These are phyloP conservation scores for Trichoderma erinaceum DNA, from an alignment of 495 filamentous ascomycete genomes.

Conservation along the genomic window DNA sequence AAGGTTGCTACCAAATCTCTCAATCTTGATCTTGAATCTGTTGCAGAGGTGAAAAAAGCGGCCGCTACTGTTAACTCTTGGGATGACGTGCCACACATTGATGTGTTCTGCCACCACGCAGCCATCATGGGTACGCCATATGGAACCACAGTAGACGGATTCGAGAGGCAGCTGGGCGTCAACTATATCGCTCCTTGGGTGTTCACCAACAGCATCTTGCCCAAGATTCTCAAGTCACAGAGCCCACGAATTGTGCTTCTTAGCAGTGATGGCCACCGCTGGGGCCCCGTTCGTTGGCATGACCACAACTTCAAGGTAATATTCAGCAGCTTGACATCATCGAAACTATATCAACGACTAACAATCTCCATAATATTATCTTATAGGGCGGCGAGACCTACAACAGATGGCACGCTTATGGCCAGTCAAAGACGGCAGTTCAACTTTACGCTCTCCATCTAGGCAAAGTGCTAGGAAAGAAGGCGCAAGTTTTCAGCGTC, in stretches of 20 bases:
- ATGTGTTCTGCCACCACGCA: constrained; percentile 26
- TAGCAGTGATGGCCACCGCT: constrained; percentile 32
- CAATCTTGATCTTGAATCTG: background rate
- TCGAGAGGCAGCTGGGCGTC: constrained; percentile 41
- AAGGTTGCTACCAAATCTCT: background rate
- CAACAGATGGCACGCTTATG: constrained; percentile 24
- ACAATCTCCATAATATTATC: background rate
- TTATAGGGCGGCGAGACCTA: constrained; percentile 20
- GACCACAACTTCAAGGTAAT: constrained; percentile 39
- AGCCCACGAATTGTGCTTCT: constrained; percentile 28
- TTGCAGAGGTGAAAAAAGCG: background rate
- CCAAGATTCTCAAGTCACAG: constrained; percentile 32
- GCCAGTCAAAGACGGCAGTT: constrained; percentile 45
- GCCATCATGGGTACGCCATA: constrained; percentile 37
- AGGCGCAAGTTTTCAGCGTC: constrained; percentile 29
- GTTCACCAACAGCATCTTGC: constrained; percentile 43
- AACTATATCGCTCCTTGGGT: constrained; percentile 47
- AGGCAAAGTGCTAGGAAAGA: constrained; percentile 26
- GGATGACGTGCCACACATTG: constrained; percentile 27
- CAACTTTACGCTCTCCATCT: constrained; percentile 39
- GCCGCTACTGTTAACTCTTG: constrained; percentile 22
- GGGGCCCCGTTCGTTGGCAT: constrained; percentile 35
- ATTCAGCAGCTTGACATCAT: background rate
- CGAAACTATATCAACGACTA: background rate
- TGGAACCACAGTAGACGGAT: constrained; percentile 33